Base-by-base conservation (phyloP, 2,329 filamentous ascomycete genomes). In the Ramularia collo-cygni region DNA sequence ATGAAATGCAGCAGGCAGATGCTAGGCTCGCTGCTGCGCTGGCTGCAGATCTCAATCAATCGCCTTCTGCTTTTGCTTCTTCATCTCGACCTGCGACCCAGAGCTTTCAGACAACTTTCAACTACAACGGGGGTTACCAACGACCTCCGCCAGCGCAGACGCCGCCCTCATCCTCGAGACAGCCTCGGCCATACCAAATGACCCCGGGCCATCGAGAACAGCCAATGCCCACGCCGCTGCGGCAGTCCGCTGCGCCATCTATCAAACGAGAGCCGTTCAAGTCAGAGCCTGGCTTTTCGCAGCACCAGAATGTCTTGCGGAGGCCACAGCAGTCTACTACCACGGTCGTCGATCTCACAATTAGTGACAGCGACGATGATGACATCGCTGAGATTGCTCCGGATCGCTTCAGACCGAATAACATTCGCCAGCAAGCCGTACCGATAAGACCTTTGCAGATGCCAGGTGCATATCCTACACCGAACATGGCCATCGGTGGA, bases 341-440 rank as follows among this genome's bases (percentile, higher is more conserved):
- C n/a, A n/a, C 21, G 10, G 40, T 59, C 8, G 50, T 61, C 9
- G 59, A 61, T 33, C 54, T 61, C 28, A 61, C 59, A 21, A 46
- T 41, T 26, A 50, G 46, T 38, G 58, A 57, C 40, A 53, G 53
- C 37, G 58, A 54, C 14, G 56, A 58, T 8, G 55, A 58, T 8
- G 55, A 59, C 13, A 34, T 54, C 10, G 29, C 41, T 16, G 56
- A 57, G 34, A 55, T 59, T 16, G 35, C 37, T 4, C 52, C 54
- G 4, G 38, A 34, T 5, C 30, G 33, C 12, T 56, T 55, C 40
- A 51, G 47, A 5, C 56, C 52, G 4, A 57, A 43, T 32, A 29
- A 35, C 31, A 16, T 16, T 34, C 47, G 45, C n/a, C 36, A 37
- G 28, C 12, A 26, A 27, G 28, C 42, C n/a, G 30, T 38, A 37